These are phyloP conservation scores for Acidiella bohemica DNA, from an alignment of 495 filamentous ascomycete genomes.

Conservation along the genomic window DNA sequence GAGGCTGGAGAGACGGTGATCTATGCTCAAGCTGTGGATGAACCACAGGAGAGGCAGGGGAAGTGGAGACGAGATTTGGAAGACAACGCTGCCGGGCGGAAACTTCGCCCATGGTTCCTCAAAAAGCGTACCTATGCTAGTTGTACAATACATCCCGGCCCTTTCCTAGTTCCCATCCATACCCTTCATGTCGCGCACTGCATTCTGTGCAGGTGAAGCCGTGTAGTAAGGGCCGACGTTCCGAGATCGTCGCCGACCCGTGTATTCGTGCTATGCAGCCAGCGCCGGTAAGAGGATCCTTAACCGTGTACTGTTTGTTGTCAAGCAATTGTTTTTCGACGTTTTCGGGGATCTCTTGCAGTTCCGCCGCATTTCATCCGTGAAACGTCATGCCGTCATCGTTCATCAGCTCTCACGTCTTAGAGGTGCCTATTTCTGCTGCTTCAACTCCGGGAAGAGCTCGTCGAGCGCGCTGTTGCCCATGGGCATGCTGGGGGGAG, in stretches of 20 bases:
- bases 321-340: background rate
- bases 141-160: no score
- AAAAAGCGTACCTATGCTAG: no score
- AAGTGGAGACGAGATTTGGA: no score
- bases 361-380: background rate
- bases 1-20: no score
- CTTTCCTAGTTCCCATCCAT: background rate
- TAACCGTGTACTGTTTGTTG: background rate
- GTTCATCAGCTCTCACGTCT: no score
- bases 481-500: constrained; percentile 1
- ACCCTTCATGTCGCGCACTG: background rate
- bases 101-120: no score
- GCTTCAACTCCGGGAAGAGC: constrained; percentile 20
- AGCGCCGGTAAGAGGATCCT: no score
- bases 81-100: no score
- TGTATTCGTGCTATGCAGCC: no score
- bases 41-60: no score
- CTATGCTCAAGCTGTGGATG: no score
- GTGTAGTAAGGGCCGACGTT: background rate
- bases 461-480: constrained; percentile 19
- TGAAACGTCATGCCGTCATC: background rate
- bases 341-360: background rate
- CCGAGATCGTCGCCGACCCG: background rate
- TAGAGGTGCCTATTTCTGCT: constrained; percentile 3
- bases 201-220: background rate